Percentiles rank a stretch among this genome's conserved stretches.
These are phyloP conservation scores for Biancaea sappan DNA, from an alignment of 306 rosid genomes.

Conservation along the genomic window DNA sequence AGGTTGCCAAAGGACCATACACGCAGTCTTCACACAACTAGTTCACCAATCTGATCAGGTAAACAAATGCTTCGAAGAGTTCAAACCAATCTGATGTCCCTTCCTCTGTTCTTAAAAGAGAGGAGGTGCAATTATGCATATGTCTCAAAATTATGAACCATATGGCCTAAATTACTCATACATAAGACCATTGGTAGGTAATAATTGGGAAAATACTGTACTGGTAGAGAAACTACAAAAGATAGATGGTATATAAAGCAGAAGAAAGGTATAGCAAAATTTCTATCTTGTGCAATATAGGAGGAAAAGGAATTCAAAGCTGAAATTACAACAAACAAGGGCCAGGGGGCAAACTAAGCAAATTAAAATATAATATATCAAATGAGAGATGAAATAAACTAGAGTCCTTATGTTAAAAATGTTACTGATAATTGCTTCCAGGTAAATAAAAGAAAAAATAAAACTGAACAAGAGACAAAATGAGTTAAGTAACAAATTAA, in stretches of 20 bases:
- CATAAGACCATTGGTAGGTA: background rate
- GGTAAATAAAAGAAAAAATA: constrained; percentile 26
- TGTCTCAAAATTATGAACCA: background rate
- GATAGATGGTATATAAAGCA: constrained; percentile 3
- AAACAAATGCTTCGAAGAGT: background rate
- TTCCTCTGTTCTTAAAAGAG: background rate
- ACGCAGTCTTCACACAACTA: background rate
- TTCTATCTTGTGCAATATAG: background rate
- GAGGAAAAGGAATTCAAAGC: background rate
- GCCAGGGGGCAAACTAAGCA: constrained; percentile 26
- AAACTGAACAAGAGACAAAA: constrained; percentile 12
- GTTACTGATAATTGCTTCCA: background rate
- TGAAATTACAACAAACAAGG: background rate
- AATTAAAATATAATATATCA: constrained; percentile 11
- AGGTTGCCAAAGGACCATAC: background rate
- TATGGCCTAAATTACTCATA: background rate
- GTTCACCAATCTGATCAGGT: background rate
- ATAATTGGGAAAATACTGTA: constrained; percentile 2
- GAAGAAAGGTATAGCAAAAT: background rate
- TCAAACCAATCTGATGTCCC: background rate
- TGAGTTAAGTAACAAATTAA: constrained; percentile 35
- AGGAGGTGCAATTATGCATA: background rate
- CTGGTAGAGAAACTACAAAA: constrained; percentile 4
- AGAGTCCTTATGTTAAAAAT: background rate
- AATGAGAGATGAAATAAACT: too few species aligned